Conservation (phyloP, 169 alveolate genomes). For the Toxoplasma gondii region DNA sequence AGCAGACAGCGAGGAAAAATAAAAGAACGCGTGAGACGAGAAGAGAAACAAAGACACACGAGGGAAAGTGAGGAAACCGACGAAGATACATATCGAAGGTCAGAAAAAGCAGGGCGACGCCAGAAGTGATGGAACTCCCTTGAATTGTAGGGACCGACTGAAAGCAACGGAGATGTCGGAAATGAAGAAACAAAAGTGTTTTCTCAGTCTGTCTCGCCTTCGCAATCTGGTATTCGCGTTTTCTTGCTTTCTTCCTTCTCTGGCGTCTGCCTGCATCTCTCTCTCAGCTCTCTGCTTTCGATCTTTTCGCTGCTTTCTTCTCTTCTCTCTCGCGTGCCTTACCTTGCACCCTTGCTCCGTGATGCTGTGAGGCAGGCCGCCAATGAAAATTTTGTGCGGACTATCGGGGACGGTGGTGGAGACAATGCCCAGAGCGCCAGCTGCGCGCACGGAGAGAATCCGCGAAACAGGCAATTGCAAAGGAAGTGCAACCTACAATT, state of each 20-base stretch:
- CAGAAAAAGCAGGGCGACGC: too few species aligned
- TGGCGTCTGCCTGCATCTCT: too few species aligned
- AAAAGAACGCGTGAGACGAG: background rate
- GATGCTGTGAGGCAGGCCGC: slow-evolving; percentile 62
- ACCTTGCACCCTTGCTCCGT: slow-evolving; percentile 65
- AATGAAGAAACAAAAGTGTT: background rate
- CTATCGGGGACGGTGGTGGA: slow-evolving; percentile 63
- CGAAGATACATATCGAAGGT: too few species aligned
- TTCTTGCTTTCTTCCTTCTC: too few species aligned
- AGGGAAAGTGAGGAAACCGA: too few species aligned
- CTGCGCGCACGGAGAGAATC: background rate
- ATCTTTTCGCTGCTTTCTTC: background rate
- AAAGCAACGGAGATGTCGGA: background rate
- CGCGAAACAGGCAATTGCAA: background rate
- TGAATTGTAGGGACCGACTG: too few species aligned
- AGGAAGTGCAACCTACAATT: background rate
- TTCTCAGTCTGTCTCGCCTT: too few species aligned
- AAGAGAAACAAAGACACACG: too few species aligned
- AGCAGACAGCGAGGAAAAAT: background rate
- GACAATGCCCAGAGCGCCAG: slow-evolving; percentile 42
- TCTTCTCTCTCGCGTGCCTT: background rate
- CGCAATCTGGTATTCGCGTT: too few species aligned
- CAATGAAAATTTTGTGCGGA: slow-evolving; percentile 66
- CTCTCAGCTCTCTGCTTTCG: background rate
- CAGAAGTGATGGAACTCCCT: too few species aligned